phyloP scores from a whole-genome alignment of 768 basidiomycete genomes.

The Cystobasidiopsis lactophilus region DNA sequence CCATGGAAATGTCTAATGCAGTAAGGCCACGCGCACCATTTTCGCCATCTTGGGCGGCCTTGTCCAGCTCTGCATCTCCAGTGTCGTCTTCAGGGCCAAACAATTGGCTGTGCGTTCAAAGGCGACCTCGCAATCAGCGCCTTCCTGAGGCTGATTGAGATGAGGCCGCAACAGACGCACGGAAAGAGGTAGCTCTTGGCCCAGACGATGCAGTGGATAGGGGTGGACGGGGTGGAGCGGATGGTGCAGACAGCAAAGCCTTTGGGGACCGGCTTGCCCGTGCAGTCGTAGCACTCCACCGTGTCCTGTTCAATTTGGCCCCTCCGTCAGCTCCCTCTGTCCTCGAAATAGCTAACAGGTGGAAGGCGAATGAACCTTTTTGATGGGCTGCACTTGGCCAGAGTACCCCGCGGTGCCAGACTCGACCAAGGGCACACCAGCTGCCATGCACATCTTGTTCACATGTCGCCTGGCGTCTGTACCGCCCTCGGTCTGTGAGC shows the following conservation, averaged over 20 bases:
- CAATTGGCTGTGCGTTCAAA: constrained; percentile 41
- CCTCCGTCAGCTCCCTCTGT: constrained; percentile 64
- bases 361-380: constrained; percentile 37
- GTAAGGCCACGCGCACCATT: constrained; percentile 52
- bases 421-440: constrained; percentile 70
- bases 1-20: background rate
- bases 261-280: constrained; percentile 60
- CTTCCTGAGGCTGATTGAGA: background rate
- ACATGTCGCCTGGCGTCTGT: constrained; percentile 68
- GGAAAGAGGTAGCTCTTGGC: constrained; percentile 88
- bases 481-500: constrained; percentile 29
- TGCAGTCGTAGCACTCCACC: constrained; percentile 87
- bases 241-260: constrained; percentile 96
- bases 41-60: constrained; percentile 78
- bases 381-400: constrained; percentile 83
- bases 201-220: constrained; percentile 98
- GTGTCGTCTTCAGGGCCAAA: constrained; percentile 76
- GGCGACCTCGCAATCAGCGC: background rate
- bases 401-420: constrained; percentile 92
- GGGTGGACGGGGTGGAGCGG: constrained; percentile 83
- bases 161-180: constrained; percentile 30
- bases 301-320: constrained; percentile 34
- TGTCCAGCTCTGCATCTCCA: constrained; percentile 58
- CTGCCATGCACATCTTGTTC: constrained; percentile 94
- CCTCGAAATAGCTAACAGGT: background rate